Percentiles rank a stretch among this genome's conserved stretches.
Conservation (phyloP, 1,139 yeast species). For the Kluyveromyces sp. region DNA sequence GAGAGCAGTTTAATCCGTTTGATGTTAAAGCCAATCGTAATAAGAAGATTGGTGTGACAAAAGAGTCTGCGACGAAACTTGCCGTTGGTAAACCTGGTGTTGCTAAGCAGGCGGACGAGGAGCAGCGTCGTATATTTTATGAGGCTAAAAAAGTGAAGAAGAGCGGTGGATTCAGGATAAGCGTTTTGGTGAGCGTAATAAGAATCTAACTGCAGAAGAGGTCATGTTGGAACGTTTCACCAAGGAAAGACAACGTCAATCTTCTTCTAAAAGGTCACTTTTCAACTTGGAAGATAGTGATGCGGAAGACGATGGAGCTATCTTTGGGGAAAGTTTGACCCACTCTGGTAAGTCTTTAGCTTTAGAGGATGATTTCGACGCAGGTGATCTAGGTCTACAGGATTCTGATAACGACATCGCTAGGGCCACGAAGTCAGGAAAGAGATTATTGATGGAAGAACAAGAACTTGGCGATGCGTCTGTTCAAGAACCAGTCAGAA, state of each 20-base stretch:
- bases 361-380: conserved; percentile 43
- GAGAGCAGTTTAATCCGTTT: conserved; percentile 84
- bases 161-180: conserved; percentile 73
- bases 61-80: conserved; percentile 38
- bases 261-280: conserved; percentile 42
- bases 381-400: conserved; percentile 36
- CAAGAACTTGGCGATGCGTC: conserved; percentile 32
- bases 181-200: conserved; percentile 86
- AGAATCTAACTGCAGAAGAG: conserved; percentile 70
- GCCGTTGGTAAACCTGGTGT: conserved; percentile 65
- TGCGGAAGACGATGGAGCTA: conserved; percentile 39
- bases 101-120: conserved; percentile 71
- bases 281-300: conserved; percentile 75
- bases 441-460: conserved; percentile 16
- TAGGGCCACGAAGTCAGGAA: conserved; percentile 3
- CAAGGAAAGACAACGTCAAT: conserved; percentile 63
- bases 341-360: conserved; percentile 71
- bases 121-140: conserved; percentile 60
- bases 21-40: conserved; percentile 66
- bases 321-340: conserved; percentile 49
- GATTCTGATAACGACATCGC: conserved; percentile 36
- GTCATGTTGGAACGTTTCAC: conserved; percentile 94
- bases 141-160: conserved; percentile 62
- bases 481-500: conserved; percentile 41
- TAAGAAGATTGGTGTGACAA: conserved; percentile 37